Conservation (phyloP, 345 rosid genomes). For the Euclidium syriacum region DNA sequence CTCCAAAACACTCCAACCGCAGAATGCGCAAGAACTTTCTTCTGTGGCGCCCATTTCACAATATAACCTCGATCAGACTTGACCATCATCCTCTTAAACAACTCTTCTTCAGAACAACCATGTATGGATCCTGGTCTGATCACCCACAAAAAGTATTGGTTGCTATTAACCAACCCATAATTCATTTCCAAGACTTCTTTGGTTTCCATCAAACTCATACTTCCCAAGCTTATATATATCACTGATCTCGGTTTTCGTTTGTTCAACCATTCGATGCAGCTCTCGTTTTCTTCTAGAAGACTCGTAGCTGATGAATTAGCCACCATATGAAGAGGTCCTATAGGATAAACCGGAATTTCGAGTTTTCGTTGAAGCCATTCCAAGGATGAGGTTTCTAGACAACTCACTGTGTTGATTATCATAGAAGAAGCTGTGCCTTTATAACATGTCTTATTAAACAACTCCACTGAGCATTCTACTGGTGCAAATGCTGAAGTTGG, state of each 20-base stretch:
- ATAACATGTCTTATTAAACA: background rate
- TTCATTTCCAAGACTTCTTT: constrained; percentile 12
- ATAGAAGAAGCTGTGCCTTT: background rate
- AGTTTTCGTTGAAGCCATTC: background rate
- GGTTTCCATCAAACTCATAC: constrained; percentile 15
- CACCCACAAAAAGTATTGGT: constrained; percentile 26
- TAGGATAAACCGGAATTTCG: background rate
- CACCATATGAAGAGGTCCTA: constrained; percentile 14
- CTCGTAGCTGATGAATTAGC: background rate
- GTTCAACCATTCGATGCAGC: constrained; percentile 45
- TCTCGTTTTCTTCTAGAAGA: background rate
- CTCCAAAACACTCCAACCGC: constrained; percentile 3
- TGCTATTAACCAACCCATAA: constrained; percentile 17
- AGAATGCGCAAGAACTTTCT: background rate
- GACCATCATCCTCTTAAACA: background rate
- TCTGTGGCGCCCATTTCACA: constrained; percentile 26
- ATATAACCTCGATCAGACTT: constrained; percentile 9
- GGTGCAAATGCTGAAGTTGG: background rate
- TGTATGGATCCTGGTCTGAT: constrained; percentile 12
- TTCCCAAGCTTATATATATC: constrained; percentile 53
- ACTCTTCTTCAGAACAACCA: background rate
- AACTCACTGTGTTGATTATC: background rate
- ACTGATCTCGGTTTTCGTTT: constrained; percentile 33
- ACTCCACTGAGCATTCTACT: background rate
- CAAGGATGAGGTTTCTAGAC: background rate